Evolutionary conservation across 2,329 filamentous ascomycete species (phyloP).

Genomic region (Scolecobasidium constrictum): DNA sequence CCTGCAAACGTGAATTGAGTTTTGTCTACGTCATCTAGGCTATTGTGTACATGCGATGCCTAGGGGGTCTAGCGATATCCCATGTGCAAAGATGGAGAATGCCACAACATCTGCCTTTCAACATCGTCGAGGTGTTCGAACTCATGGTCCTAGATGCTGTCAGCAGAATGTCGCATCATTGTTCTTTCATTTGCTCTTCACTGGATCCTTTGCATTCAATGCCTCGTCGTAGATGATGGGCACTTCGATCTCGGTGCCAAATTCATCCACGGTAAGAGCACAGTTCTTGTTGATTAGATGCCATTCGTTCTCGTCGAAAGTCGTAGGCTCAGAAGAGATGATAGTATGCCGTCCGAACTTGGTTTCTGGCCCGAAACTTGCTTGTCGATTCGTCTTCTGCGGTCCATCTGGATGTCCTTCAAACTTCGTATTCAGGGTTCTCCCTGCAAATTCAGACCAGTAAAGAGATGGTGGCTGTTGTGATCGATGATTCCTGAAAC

Average conservation of each 20-base stretch:
- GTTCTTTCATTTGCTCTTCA: too few relatives aligned
- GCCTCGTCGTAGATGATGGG: constrained; percentile 24
- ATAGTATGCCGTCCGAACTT: constrained; percentile 42
- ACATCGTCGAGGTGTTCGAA: too few relatives aligned
- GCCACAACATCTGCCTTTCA: too few relatives aligned
- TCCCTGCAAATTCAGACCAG: constrained; percentile 38
- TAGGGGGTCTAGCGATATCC: too few relatives aligned
- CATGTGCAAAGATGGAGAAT: too few relatives aligned
- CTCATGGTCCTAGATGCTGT: too few relatives aligned
- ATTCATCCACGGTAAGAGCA: constrained; percentile 30
- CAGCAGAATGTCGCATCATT: too few relatives aligned
- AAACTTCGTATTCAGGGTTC: constrained; percentile 42
- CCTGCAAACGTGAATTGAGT: too few relatives aligned
- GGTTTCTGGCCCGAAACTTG: constrained; percentile 24
- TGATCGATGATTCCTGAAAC: constrained; percentile 41
- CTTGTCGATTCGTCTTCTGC: constrained; percentile 22
- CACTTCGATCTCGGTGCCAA: constrained; percentile 26
- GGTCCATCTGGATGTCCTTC: constrained; percentile 35
- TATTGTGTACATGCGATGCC: too few relatives aligned
- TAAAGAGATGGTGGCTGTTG: constrained; percentile 43
- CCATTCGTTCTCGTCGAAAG: constrained; percentile 42
- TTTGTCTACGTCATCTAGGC: too few relatives aligned
- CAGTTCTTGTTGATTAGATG: constrained; percentile 38
- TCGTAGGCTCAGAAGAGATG: constrained; percentile 43
- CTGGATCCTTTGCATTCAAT: constrained; percentile 30